Base-by-base conservation (phyloP, 73 alveolate genomes). In the Uronychia setigera region DNA sequence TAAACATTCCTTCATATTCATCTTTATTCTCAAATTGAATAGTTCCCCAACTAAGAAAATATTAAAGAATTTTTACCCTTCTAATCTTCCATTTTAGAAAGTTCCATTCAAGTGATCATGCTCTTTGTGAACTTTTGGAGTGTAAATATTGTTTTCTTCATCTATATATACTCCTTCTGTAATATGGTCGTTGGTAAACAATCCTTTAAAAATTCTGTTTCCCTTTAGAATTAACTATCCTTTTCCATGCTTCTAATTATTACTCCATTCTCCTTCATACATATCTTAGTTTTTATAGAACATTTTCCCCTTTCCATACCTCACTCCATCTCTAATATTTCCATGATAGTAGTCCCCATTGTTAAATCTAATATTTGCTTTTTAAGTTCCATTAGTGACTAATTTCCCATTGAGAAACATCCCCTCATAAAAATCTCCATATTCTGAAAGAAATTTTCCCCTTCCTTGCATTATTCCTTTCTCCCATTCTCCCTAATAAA, bases 181-280 rank as follows among this genome's bases (percentile, higher is more conserved):
- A 29, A 82, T 77, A 78, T 82, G 80, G 31, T 88, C 88, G 32
- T 88, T 86, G 1, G 11, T 32, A 90, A 89, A 94, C 31, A 60
- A 78, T 29, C 98, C 98, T 32, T 92, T 93, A n/a, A n/a, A 77
- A 85, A 88, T 35, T 79, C 79, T 25, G 86, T 80, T 11, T 91
- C 95, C 76, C 80, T 88, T 33, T 31, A 60, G 30, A 35, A 35
- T 67, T 67, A 80, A 14, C 77, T 59, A 59, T 35, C 97, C 97
- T 46, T 78, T 59, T 57, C 98, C 98, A 74, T 84, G 86, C 60
- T 88, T 74, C 77, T 91, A 77, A 80, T 91, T 93, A 32, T 81
- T 77, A 27, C 59, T 81, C 92, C 89, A 93, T 58, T 87, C 92
- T 30, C 98, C 98, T 58, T 89, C 88, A 85, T 95, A 95, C 57